Conservation (phyloP, 2,329 filamentous ascomycete genomes). For the Elsinoe perseae region DNA sequence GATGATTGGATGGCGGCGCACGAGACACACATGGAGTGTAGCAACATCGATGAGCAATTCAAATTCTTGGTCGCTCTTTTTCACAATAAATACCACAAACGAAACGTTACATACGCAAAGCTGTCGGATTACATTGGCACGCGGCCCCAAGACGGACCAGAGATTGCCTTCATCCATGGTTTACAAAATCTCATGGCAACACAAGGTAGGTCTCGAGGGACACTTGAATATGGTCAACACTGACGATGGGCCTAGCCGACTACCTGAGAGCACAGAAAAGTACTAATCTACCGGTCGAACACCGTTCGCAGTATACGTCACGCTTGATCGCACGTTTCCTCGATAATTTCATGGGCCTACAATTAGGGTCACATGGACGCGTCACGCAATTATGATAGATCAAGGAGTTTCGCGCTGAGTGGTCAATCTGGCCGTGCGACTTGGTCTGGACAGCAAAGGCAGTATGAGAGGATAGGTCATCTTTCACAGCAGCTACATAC, state of each 20-base stretch:
- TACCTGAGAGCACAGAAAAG: constrained; percentile 33
- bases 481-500: not conserved
- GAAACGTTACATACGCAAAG: constrained; percentile 19
- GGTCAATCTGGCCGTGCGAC: too few relatives aligned
- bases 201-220: constrained; percentile 32
- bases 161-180: constrained; percentile 15
- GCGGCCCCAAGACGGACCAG: not conserved
- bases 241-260: constrained; percentile 26
- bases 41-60: constrained; percentile 39
- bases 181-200: constrained; percentile 35
- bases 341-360: constrained; percentile 28
- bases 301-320: constrained; percentile 36
- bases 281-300: constrained; percentile 32
- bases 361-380: not conserved
- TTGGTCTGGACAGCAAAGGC: too few relatives aligned
- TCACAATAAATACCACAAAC: constrained; percentile 42
- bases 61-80: constrained; percentile 40
- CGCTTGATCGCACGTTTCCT: constrained; percentile 39
- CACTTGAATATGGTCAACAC: not conserved
- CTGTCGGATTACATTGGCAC: constrained; percentile 13
- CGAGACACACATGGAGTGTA: constrained; percentile 34
- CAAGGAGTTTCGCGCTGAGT: not conserved
- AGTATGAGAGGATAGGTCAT: too few relatives aligned
- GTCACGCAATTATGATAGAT: not conserved
- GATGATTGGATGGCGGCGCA: constrained; percentile 25